phyloP scores from a whole-genome alignment of 805 yeast species.

The Starmerella ratchasimensis region DNA sequence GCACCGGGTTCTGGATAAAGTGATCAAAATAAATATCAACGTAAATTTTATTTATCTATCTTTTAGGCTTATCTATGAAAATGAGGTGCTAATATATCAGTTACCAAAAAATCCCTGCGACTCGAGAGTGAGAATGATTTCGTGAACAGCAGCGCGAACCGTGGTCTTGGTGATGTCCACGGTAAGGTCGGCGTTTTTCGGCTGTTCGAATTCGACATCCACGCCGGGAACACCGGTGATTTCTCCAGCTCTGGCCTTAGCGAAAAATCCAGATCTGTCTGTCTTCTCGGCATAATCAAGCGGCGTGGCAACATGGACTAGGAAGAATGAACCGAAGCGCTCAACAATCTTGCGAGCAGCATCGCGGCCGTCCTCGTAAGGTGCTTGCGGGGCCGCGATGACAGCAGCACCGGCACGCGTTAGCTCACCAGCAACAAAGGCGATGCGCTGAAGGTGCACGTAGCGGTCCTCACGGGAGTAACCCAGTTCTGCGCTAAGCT shows the following conservation, averaged over 20 bases:
- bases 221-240: conserved; percentile 37
- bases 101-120: conserved; percentile 64
- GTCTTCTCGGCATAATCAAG: conserved; percentile 33
- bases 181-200: conserved; percentile 43
- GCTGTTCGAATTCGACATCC: conserved; percentile 35
- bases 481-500: conserved; percentile 31
- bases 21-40: no score
- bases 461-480: conserved; percentile 29
- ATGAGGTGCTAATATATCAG: no score
- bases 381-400: conserved; percentile 47
- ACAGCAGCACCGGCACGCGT: conserved; percentile 89
- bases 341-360: conserved; percentile 33
- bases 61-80: no score
- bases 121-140: conserved; percentile 58
- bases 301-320: conserved; percentile 40
- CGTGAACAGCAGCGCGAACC: conserved; percentile 58
- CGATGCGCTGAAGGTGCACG: conserved; percentile 35
- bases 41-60: no score
- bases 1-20: no score
- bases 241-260: conserved; percentile 34
- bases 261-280: conserved; percentile 40
- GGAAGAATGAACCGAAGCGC: conserved; percentile 38
- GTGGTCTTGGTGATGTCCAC: conserved; percentile 42
- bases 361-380: conserved; percentile 33
- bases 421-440: conserved; percentile 58